Percentiles rank a stretch among this genome's conserved stretches.
Conservation (phyloP, 768 basidiomycete species). For the Lactifluus hygrophoroides region DNA sequence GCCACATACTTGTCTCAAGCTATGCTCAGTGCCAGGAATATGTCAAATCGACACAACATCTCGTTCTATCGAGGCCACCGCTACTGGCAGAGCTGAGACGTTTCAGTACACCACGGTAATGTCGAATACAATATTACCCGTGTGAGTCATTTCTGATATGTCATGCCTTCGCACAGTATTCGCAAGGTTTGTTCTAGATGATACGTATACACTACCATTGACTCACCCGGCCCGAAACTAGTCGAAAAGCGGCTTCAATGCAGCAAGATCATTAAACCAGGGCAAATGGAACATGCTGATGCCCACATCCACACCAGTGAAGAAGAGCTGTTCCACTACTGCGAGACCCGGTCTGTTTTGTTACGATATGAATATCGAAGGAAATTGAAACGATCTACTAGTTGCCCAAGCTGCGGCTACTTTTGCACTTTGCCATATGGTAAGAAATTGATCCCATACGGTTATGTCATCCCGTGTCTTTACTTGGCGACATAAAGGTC, state of each 20-base stretch:
- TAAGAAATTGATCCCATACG: conserved; percentile 21
- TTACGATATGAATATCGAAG: neutral
- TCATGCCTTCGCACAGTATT: conserved; percentile 33
- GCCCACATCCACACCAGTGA: conserved; percentile 42
- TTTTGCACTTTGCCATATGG: conserved; percentile 50
- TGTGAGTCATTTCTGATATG: too few species aligned
- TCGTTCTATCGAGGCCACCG: conserved; percentile 52
- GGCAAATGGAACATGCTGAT: conserved; percentile 35
- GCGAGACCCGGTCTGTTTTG: conserved; percentile 36
- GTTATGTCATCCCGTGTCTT: neutral
- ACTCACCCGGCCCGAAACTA: conserved; percentile 17
- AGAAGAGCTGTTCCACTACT: conserved; percentile 42
- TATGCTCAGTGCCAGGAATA: conserved; percentile 40
- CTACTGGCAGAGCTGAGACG: conserved; percentile 48
- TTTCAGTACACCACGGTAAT: conserved; percentile 58
- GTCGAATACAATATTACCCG: neutral
- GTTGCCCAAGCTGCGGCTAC: conserved; percentile 49
- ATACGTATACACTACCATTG: too few species aligned
- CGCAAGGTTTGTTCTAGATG: conserved; percentile 36
- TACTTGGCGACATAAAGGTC: conserved; percentile 30
- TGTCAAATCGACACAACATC: conserved; percentile 53
- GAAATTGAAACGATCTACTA: conserved; percentile 23
- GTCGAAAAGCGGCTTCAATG: conserved; percentile 46
- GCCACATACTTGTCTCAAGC: conserved; percentile 38
- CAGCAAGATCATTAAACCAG: conserved; percentile 37